phyloP scores from a whole-genome alignment of 352 stramenopile genomes.

The Pythium phragmiticola region DNA sequence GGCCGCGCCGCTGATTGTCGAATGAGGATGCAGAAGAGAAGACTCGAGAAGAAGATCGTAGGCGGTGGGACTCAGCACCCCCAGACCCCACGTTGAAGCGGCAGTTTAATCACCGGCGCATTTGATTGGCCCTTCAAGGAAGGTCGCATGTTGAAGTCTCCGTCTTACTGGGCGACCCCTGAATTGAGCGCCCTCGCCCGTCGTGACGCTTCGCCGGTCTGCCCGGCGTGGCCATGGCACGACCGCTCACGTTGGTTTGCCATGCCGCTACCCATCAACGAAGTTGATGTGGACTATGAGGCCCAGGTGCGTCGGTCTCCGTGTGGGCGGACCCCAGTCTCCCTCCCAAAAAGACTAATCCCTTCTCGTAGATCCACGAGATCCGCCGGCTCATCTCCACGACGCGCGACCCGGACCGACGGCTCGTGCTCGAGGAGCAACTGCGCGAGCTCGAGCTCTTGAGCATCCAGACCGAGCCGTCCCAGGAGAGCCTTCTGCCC shows the following conservation, averaged over 20 bases:
- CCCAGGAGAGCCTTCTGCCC: background rate
- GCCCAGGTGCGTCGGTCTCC: conserved; percentile 41
- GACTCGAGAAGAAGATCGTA: background rate
- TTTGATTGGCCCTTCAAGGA: conserved; percentile 21
- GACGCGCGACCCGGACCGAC: conserved; percentile 59
- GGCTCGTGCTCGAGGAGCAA: conserved; percentile 62
- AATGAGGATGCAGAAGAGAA: background rate
- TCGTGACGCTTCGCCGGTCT: conserved; percentile 5
- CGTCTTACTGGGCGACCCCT: background rate
- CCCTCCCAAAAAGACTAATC: background rate
- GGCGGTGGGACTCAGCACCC: background rate
- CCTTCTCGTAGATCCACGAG: conserved; percentile 57
- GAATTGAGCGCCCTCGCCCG: conserved; percentile 3
- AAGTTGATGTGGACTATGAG: conserved; percentile 68
- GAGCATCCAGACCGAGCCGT: conserved; percentile 46
- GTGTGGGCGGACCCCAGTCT: too few species aligned
- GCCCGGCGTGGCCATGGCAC: background rate
- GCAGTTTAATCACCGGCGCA: conserved; percentile 15
- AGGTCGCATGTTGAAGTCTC: background rate
- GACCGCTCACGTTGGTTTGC: background rate
- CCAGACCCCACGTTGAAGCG: conserved; percentile 14
- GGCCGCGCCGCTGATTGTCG: conserved; percentile 3
- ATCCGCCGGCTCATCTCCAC: conserved; percentile 75
- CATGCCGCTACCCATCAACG: conserved; percentile 65
- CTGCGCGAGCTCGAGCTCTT: conserved; percentile 62